phyloP scores from a whole-genome alignment of 495 filamentous ascomycete species.

The Trypethelium eluteriae region DNA sequence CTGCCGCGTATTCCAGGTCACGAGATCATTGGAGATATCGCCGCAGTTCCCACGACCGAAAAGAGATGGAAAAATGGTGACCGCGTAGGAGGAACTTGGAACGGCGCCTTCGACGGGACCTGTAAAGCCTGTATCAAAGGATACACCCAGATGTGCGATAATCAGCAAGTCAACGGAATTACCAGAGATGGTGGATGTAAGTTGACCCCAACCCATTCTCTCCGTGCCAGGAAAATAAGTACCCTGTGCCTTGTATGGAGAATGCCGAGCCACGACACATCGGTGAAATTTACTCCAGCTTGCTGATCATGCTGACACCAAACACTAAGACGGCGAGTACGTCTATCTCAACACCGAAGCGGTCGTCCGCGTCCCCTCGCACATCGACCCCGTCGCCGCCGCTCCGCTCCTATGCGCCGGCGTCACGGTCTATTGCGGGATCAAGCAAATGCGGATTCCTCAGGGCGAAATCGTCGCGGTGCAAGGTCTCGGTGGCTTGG shows the following conservation, averaged over 20 bases:
- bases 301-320: neutral
- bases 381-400: slow-evolving; percentile 50
- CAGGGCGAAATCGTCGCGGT: slow-evolving; percentile 54
- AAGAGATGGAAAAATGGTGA: slow-evolving; percentile 39
- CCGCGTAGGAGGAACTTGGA: slow-evolving; percentile 37
- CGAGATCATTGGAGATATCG: slow-evolving; percentile 37
- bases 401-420: slow-evolving; percentile 67
- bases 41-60: slow-evolving; percentile 32
- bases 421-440: slow-evolving; percentile 64
- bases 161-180: slow-evolving; percentile 37
- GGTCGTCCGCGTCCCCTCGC: slow-evolving; percentile 51
- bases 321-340: slow-evolving; percentile 49
- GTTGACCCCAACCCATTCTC: neutral
- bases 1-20: slow-evolving; percentile 32
- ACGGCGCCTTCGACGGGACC: slow-evolving; percentile 42
- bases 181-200: slow-evolving; percentile 37
- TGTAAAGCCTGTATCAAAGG: slow-evolving; percentile 40
- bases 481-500: slow-evolving; percentile 41
- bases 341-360: slow-evolving; percentile 55
- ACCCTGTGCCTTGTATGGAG: too few relatives aligned
- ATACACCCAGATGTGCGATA: slow-evolving; percentile 41
- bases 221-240: neutral
- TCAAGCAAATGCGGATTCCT: slow-evolving; percentile 52
- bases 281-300: too few relatives aligned
- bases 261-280: too few relatives aligned